phyloP scores from a whole-genome alignment of 2,329 filamentous ascomycete species.

The Alternaria triticimaculans region DNA sequence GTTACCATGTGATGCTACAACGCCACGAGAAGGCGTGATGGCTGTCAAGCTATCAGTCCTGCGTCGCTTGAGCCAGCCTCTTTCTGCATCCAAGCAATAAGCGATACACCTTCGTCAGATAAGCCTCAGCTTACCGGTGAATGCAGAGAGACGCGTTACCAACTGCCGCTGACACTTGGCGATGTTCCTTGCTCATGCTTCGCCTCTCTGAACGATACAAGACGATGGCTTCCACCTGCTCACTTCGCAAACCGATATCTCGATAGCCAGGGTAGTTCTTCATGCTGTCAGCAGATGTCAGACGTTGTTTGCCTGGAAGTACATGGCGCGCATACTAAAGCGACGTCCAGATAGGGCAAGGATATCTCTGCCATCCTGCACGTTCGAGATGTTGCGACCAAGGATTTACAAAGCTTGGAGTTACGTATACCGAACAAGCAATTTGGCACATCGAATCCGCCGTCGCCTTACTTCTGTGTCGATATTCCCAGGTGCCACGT shows the following conservation, averaged over 20 bases:
- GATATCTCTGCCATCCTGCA: background rate
- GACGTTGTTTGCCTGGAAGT: background rate
- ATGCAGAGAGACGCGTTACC: slow-evolving; percentile 14
- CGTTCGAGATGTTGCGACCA: background rate
- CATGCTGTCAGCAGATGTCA: background rate
- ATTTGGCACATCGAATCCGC: background rate
- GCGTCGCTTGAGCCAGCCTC: slow-evolving; percentile 6
- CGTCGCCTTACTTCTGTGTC: background rate
- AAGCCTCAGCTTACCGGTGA: slow-evolving; percentile 12
- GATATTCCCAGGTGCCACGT: background rate
- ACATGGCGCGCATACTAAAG: background rate
- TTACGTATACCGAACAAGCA: background rate
- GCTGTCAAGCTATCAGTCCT: slow-evolving; percentile 9
- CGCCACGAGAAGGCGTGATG: slow-evolving; percentile 20
- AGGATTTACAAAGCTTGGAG: background rate
- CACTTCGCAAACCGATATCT: background rate
- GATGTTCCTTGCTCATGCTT: slow-evolving; percentile 3
- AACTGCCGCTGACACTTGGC: slow-evolving; percentile 18
- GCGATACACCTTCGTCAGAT: slow-evolving; percentile 15
- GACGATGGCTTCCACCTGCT: background rate
- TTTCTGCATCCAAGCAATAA: slow-evolving; percentile 9
- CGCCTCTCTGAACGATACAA: background rate
- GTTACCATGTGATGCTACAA: slow-evolving; percentile 19
- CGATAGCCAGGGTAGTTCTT: background rate
- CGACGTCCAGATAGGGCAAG: background rate